These are phyloP conservation scores for Plasmodium sp. DNA, from an alignment of 169 alveolate species.

Conservation along the genomic window DNA sequence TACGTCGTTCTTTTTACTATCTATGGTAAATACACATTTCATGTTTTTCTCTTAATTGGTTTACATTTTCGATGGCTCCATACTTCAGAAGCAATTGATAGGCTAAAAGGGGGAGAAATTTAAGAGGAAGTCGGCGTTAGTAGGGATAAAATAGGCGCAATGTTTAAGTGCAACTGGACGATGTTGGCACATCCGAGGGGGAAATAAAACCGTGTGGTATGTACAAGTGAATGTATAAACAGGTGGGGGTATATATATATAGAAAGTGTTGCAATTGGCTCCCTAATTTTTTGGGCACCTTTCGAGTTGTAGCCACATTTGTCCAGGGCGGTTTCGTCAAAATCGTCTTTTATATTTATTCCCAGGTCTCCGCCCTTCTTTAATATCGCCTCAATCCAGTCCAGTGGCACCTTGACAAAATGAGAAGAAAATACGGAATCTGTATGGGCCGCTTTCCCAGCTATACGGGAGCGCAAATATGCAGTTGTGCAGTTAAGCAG, in stretches of 20 bases:
- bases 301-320: constrained; percentile 51
- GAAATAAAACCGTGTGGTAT: background rate
- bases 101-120: constrained; percentile 9
- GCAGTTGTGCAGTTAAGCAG: background rate
- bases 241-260: background rate
- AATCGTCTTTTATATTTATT: constrained; percentile 62
- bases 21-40: background rate
- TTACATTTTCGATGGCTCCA: constrained; percentile 73
- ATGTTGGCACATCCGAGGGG: background rate
- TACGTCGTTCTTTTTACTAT: background rate
- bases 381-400: constrained; percentile 73
- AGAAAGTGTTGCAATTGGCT: background rate
- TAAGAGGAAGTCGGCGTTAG: background rate
- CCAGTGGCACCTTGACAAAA: constrained; percentile 52
- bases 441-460: background rate
- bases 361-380: constrained; percentile 73
- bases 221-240: background rate
- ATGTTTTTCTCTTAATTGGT: constrained; percentile 1
- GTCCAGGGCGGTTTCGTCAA: constrained; percentile 60
- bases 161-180: background rate
- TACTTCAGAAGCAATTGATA: constrained; percentile 63
- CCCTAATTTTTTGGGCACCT: constrained; percentile 4
- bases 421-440: background rate
- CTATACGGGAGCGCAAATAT: background rate
- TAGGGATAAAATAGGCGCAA: background rate